Percentiles rank a stretch among this genome's conserved stretches.
Conservation (phyloP, 352 stramenopile species). For the Globisporangium heterothallicum region DNA sequence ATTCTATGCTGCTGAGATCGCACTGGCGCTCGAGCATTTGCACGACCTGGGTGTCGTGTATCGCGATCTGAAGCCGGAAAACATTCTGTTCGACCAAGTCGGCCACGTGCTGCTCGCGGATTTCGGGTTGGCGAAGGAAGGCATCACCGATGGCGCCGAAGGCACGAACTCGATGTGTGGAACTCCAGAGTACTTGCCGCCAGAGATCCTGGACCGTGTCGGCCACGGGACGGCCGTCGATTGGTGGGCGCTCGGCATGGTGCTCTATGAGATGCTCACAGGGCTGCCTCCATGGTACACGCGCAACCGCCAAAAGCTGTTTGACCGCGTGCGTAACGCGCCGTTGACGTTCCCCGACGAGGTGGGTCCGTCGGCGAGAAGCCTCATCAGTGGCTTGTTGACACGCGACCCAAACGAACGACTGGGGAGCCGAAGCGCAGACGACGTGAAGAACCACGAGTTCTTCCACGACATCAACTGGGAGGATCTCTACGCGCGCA, state of each 20-base stretch:
- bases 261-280: conserved; percentile 94
- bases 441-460: conserved; percentile 83
- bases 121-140: conserved; percentile 86
- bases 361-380: conserved; percentile 59
- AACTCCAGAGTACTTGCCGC: conserved; percentile 90
- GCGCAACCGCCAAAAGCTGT: conserved; percentile 90
- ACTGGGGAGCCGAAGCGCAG: conserved; percentile 64
- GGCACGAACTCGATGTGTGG: conserved; percentile 88
- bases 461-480: conserved; percentile 83
- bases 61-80: conserved; percentile 83
- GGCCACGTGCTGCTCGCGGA: conserved; percentile 78
- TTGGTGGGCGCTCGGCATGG: conserved; percentile 91
- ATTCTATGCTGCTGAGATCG: conserved; percentile 91
- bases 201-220: conserved; percentile 87
- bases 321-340: conserved; percentile 85
- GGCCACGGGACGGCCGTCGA: conserved; percentile 89
- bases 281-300: conserved; percentile 91
- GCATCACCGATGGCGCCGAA: conserved; percentile 75
- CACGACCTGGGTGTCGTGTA: conserved; percentile 88
- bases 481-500: conserved; percentile 77
- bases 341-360: conserved; percentile 87
- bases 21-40: conserved; percentile 83
- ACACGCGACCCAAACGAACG: conserved; percentile 77
- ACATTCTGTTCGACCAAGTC: conserved; percentile 77
- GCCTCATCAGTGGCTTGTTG: conserved; percentile 80